Evolutionary conservation across 306 rosid species (phyloP).

Genomic region (Corylus avellana): DNA sequence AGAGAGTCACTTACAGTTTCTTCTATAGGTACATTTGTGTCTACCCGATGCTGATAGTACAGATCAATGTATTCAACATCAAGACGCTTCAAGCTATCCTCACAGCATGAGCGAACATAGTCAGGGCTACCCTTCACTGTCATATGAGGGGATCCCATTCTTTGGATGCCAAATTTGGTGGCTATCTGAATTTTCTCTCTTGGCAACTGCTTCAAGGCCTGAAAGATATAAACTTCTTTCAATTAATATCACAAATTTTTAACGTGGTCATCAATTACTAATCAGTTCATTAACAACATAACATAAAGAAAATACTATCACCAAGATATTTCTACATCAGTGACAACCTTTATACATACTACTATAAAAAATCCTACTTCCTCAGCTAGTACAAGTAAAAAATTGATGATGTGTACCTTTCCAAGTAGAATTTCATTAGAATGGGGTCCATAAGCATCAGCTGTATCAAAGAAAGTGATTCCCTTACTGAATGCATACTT

Average conservation of each 20-base stretch:
- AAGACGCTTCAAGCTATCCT: conserved; percentile 77
- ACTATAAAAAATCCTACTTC: not conserved
- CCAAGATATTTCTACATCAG: not conserved
- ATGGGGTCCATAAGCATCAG: conserved; percentile 38
- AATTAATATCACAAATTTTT: not conserved
- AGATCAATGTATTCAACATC: conserved; percentile 69
- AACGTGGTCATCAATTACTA: not conserved
- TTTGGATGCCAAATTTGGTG: conserved; percentile 71
- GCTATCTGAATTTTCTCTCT: conserved; percentile 72
- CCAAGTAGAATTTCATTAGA: conserved; percentile 40
- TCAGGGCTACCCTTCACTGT: conserved; percentile 59
- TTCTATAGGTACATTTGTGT: conserved; percentile 62
- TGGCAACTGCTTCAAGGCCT: conserved; percentile 70
- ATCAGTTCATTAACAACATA: not conserved
- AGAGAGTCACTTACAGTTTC: conserved; percentile 50
- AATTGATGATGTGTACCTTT: conserved; percentile 19
- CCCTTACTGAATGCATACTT: conserved; percentile 34
- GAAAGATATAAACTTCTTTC: conserved; percentile 1
- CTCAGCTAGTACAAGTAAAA: not conserved
- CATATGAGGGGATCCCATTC: not conserved
- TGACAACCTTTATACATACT: not conserved
- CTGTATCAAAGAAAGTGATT: conserved; percentile 44
- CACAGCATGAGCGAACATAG: conserved; percentile 70
- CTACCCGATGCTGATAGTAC: conserved; percentile 70
- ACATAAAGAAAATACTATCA: not conserved